phyloP scores from a whole-genome alignment of 225 moss, liverwort and hornwort genomes.

The Polytrichum formosum region DNA sequence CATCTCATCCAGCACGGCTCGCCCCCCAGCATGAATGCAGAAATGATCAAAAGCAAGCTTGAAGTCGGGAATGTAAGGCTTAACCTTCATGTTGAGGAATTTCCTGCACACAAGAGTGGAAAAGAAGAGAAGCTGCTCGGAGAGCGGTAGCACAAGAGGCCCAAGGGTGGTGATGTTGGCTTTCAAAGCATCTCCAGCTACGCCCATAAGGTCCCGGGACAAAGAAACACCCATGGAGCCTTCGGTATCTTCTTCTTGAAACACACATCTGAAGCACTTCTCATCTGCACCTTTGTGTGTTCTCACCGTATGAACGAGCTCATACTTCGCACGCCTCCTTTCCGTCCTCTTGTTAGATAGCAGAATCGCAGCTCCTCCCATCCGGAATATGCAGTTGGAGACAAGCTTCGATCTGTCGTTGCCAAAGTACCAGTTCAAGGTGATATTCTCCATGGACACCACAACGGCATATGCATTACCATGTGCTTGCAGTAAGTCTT shows the following conservation, averaged over 20 bases:
- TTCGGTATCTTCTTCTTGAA: constrained; percentile 44
- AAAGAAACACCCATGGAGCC: constrained; percentile 52
- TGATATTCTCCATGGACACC: constrained; percentile 58
- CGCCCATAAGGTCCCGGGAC: constrained; percentile 52
- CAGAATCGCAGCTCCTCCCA: constrained; percentile 48
- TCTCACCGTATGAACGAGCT: constrained; percentile 55
- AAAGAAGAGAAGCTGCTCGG: constrained; percentile 52
- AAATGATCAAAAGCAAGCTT: constrained; percentile 57
- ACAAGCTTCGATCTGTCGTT: constrained; percentile 57
- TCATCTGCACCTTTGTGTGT: constrained; percentile 59
- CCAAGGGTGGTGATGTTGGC: constrained; percentile 54
- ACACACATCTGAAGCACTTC: constrained; percentile 51
- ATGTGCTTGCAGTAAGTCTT: constrained; percentile 49
- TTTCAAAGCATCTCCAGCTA: constrained; percentile 49
- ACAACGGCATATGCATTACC: constrained; percentile 44
- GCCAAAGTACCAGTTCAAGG: constrained; percentile 58
- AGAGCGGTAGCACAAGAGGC: constrained; percentile 43
- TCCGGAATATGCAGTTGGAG: constrained; percentile 54
- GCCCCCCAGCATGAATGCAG: constrained; percentile 49
- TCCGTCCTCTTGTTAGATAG: constrained; percentile 44
- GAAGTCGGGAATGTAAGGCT: constrained; percentile 58
- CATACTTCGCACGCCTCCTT: constrained; percentile 37
- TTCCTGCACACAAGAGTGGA: constrained; percentile 41
- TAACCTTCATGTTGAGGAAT: constrained; percentile 43
- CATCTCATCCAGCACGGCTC: constrained; percentile 51